Evolutionary conservation across 2,329 filamentous ascomycete species (phyloP), one percentile per base, ranked within the genome.

Genomic region (Aspergillus flavus): DNA sequence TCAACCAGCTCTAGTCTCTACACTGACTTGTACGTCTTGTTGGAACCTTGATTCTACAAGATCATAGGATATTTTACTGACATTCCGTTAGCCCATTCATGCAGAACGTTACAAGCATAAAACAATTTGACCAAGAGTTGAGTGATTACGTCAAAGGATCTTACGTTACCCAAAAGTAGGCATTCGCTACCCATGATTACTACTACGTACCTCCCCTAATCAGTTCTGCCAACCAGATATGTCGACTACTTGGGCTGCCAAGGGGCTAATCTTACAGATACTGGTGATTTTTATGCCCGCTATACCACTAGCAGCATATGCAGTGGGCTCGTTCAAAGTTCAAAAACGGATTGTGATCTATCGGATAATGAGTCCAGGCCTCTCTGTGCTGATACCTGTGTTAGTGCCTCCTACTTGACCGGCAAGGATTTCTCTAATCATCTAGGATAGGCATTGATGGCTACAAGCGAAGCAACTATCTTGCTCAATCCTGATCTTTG

Each of bases 291-390:
- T 73, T 99, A 99, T 79, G 94, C 95, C 56, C 90, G 95, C 71
- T 99, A 94, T 80, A 96, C 94, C 6, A 95, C 89, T 54, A 95
- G 91, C 65, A 90, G 96, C 67, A 86, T 99, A 68, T 99, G 95
- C 85, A 98, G 96, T 83, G 86, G 92, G 68, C 91, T 99, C 74
- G 87, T 99, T 57, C 95, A 99, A 79, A 94, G 93, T 75, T 98
- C 95, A 6, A 88, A 90, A 71, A 75, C 80, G 12, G 75, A 85
- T 30, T 99, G 95, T 79, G 79, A 81, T 23, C 81, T 96, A 53
- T 85, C 89, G 0, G 77, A 83, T n/a, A 79, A 84, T 34, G 81
- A 89, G 48, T 87, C 91, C 6, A 83, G 84, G 63, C 93, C 95
- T 2, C 83, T 98, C 19, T 99, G 95, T 78, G 95, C 94, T 53